A percentile compares a stretch with the other conserved stretches of the same genome.
These are phyloP conservation scores for Elongisporangium undulatum DNA, from an alignment of 352 stramenopile species.

Conservation along the genomic window DNA sequence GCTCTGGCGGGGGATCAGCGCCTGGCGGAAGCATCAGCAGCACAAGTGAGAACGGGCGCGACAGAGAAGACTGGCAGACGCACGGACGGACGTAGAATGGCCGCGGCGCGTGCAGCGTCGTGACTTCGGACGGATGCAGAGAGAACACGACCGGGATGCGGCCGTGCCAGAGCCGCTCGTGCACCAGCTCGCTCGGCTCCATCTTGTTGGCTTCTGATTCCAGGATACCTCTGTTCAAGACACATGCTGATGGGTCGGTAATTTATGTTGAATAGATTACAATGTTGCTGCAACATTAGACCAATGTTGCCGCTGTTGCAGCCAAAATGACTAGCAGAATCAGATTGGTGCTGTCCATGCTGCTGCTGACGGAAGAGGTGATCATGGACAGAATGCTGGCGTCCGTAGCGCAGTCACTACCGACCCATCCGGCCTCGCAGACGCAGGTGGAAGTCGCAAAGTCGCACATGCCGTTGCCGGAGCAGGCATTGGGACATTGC, in stretches of 20 bases:
- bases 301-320: background rate
- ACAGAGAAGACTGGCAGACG: background rate
- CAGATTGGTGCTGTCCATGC: background rate
- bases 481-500: background rate
- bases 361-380: background rate
- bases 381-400: background rate
- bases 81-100: conserved; percentile 66
- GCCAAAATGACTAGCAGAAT: background rate
- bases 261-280: background rate
- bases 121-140: conserved; percentile 71
- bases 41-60: background rate
- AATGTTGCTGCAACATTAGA: background rate
- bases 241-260: background rate
- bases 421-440: background rate
- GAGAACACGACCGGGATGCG: conserved; percentile 71
- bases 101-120: conserved; percentile 68
- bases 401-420: background rate
- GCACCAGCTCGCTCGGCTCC: conserved; percentile 5
- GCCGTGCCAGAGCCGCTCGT: conserved; percentile 55
- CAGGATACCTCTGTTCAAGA: background rate
- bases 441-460: background rate
- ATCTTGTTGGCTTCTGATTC: background rate
- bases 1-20: conserved; percentile 80
- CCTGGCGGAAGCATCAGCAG: conserved; percentile 20
- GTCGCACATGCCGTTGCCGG: background rate